These are phyloP conservation scores for Yamadazyma olivae DNA, from an alignment of 805 yeast genomes.

Conservation along the genomic window DNA sequence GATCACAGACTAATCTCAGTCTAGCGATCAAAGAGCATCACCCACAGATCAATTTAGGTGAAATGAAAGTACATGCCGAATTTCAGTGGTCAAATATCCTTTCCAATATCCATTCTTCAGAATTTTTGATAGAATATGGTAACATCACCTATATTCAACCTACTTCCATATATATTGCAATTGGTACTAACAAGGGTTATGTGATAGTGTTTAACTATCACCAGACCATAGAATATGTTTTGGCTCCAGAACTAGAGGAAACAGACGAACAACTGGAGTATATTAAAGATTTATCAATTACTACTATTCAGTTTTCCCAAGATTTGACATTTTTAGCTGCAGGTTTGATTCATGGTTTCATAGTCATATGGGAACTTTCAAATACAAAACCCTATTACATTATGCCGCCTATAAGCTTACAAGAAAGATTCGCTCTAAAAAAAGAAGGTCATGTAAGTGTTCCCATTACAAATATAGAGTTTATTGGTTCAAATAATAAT, in stretches of 20 bases:
- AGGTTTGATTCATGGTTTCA: constrained; percentile 64
- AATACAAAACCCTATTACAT: constrained; percentile 50
- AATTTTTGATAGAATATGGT: constrained; percentile 23
- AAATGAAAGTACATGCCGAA: constrained; percentile 3
- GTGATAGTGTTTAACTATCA: constrained; percentile 66
- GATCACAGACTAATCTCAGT: constrained; percentile 31
- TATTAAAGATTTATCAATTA: constrained; percentile 30
- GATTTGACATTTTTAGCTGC: constrained; percentile 71
- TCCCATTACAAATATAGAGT: constrained; percentile 22
- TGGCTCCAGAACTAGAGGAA: constrained; percentile 21
- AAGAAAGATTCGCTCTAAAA: constrained; percentile 21
- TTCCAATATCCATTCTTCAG: constrained; percentile 17
- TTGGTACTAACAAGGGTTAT: constrained; percentile 72
- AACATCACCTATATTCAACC: constrained; percentile 19
- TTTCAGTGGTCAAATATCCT: constrained; percentile 28
- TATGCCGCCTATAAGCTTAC: constrained; percentile 23
- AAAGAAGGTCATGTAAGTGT: constrained; percentile 28
- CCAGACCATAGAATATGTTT: constrained; percentile 51
- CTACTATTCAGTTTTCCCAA: constrained; percentile 55
- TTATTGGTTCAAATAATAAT: constrained; percentile 25
- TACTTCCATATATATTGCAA: constrained; percentile 39
- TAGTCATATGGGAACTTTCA: constrained; percentile 65
- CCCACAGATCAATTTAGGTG: constrained; percentile 9
- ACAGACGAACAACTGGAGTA: constrained; percentile 2
- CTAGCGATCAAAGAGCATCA: constrained; percentile 10